These are phyloP conservation scores for Leptographium radiaticola DNA, from an alignment of 2,329 filamentous ascomycete species.

Conservation along the genomic window DNA sequence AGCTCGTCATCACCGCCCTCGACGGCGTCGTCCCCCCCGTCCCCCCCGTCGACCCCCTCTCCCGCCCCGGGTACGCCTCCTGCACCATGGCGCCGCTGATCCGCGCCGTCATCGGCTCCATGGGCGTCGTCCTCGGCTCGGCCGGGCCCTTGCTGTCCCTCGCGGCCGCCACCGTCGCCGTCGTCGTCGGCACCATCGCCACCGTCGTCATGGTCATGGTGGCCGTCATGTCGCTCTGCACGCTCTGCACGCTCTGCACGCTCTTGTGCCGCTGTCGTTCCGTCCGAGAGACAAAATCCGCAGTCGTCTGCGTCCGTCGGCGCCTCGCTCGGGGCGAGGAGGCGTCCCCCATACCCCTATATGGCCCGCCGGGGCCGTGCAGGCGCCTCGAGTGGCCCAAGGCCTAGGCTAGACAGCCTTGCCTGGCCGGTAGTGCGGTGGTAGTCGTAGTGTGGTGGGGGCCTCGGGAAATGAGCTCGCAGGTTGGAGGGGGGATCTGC, in stretches of 20 bases:
- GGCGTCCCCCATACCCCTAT: neutral
- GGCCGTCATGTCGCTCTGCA: neutral
- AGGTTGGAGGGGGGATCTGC: neutral
- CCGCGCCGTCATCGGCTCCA: neutral
- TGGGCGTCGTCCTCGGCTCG: neutral
- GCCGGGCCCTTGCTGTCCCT: neutral
- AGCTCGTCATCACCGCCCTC: too few species aligned
- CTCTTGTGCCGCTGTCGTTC: slow-evolving; percentile 7
- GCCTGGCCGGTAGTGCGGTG: slow-evolving; percentile 2
- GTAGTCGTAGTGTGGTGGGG: slow-evolving; percentile 9
- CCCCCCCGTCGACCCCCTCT: too few species aligned
- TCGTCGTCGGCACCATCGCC: neutral
- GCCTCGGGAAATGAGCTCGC: slow-evolving; percentile 4
- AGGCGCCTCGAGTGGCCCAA: neutral
- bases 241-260: neutral
- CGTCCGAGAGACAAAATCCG: slow-evolving; percentile 17
- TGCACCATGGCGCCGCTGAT: too few species aligned
- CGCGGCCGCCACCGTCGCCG: neutral
- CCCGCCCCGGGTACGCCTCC: too few species aligned
- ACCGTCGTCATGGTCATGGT: neutral
- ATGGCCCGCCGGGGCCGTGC: neutral
- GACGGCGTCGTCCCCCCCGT: too few species aligned
- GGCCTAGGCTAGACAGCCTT: slow-evolving; percentile 7
- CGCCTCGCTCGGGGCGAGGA: neutral
- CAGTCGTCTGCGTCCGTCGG: slow-evolving; percentile 4